These are phyloP conservation scores for Podospora sp. DNA, from an alignment of 495 filamentous ascomycete genomes.

Conservation along the genomic window DNA sequence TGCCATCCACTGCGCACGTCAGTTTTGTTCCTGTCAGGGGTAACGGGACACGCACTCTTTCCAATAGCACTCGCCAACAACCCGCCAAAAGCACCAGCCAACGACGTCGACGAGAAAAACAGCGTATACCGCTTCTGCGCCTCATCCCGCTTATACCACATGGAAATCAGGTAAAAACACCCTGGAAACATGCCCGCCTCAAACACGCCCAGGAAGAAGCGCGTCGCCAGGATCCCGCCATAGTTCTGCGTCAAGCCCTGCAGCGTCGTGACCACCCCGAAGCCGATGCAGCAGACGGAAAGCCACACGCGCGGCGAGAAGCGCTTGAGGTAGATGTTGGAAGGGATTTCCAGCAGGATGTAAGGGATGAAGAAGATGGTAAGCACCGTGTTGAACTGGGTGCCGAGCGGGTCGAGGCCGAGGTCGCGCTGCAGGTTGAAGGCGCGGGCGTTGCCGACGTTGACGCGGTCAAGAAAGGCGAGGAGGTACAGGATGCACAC, in stretches of 20 bases:
- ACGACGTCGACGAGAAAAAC: constrained; percentile 78
- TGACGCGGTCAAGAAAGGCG: constrained; percentile 83
- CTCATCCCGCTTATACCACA: constrained; percentile 89
- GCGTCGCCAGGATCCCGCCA: constrained; percentile 74
- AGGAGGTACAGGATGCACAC: constrained; percentile 82
- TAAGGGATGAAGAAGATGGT: constrained; percentile 95
- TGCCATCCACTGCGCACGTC: constrained; percentile 50
- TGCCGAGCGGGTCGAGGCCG: constrained; percentile 45
- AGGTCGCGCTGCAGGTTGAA: constrained; percentile 69
- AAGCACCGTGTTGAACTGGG: constrained; percentile 75
- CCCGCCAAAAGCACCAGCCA: constrained; percentile 87
- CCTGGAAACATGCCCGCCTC: constrained; percentile 81
- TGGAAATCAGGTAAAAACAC: constrained; percentile 74
- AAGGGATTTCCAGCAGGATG: constrained; percentile 83
- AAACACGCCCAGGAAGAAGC: constrained; percentile 56
- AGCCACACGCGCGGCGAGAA: constrained; percentile 83
- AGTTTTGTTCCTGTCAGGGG: not conserved
- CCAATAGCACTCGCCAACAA: constrained; percentile 81
- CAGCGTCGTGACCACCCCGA: constrained; percentile 73
- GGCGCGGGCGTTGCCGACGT: constrained; percentile 67
- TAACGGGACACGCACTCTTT: constrained; percentile 49
- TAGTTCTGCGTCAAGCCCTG: constrained; percentile 83
- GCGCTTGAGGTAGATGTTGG: constrained; percentile 82
- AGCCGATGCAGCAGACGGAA: constrained; percentile 77
- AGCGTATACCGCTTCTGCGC: constrained; percentile 87